A percentile compares a stretch with the other conserved stretches of the same genome.
These are phyloP conservation scores for Leishmania tropica DNA, from an alignment of 208 protist genomes.

Conservation along the genomic window DNA sequence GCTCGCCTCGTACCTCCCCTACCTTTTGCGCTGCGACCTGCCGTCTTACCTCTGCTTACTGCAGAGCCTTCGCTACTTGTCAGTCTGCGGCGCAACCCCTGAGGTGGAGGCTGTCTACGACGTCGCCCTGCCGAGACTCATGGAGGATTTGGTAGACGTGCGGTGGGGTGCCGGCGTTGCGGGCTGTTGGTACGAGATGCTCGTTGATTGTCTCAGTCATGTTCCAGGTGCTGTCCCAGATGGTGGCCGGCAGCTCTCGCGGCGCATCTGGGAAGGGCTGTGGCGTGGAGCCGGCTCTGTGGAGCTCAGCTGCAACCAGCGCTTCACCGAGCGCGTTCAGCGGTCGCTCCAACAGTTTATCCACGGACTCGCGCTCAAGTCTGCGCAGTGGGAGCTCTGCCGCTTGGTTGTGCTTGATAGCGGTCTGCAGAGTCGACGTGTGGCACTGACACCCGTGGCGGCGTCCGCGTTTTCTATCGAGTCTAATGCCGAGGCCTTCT, in stretches of 20 bases:
- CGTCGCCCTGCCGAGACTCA: constrained; percentile 14
- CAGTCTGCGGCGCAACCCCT: background rate
- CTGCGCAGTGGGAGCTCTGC: constrained; percentile 26
- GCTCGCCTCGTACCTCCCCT: constrained; percentile 26
- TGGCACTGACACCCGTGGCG: background rate
- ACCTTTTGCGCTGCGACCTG: constrained; percentile 27
- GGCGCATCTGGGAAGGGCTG: constrained; percentile 31
- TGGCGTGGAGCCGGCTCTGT: constrained; percentile 22
- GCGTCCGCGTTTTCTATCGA: background rate
- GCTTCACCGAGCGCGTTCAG: constrained; percentile 1
- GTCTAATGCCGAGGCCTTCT: background rate
- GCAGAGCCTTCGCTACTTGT: constrained; percentile 10
- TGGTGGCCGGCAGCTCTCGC: constrained; percentile 7
- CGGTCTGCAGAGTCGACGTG: background rate
- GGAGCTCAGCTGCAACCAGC: constrained; percentile 9
- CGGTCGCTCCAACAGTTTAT: constrained; percentile 7
- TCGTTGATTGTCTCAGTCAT: constrained; percentile 6
- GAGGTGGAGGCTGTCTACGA: constrained; percentile 22
- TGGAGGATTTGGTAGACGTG: constrained; percentile 26
- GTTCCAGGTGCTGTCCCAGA: background rate
- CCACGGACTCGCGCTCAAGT: background rate
- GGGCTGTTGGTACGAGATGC: constrained; percentile 4
- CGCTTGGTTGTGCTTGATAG: constrained; percentile 21
- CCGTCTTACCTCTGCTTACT: constrained; percentile 19
- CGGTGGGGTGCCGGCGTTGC: constrained; percentile 2